Conservation (phyloP, 164 flowering plant species). For the Umbilicus rupestris region DNA sequence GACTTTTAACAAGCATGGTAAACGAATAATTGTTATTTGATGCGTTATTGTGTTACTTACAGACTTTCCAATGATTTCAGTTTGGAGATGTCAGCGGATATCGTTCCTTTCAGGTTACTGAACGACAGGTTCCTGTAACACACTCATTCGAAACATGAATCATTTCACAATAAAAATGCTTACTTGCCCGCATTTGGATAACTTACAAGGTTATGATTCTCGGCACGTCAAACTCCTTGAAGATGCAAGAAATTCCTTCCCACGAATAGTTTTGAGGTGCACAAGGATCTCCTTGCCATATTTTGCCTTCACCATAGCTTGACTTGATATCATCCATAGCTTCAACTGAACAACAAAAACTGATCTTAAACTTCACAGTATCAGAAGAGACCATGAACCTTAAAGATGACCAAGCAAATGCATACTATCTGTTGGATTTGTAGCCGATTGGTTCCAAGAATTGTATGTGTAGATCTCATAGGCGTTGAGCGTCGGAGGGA, state of each 20-base stretch:
- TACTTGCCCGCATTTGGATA: not conserved
- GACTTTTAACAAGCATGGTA: not conserved
- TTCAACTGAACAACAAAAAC: slow-evolving; percentile 7
- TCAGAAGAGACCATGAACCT: not conserved
- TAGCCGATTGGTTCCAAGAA: not conserved
- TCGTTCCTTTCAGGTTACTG: not conserved
- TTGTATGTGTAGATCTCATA: slow-evolving; percentile 3
- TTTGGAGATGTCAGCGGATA: not conserved
- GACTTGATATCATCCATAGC: slow-evolving; percentile 9
- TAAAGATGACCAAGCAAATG: not conserved
- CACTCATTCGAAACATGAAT: not conserved
- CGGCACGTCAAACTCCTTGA: not conserved
- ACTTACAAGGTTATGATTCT: not conserved
- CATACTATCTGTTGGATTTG: slow-evolving; percentile 1
- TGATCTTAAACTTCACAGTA: not conserved
- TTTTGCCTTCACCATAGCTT: slow-evolving; percentile 1
- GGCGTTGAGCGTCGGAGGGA: slow-evolving; percentile 5
- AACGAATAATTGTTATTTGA: not conserved
- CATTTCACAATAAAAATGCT: not conserved
- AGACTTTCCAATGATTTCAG: not conserved
- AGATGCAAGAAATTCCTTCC: slow-evolving; percentile 8
- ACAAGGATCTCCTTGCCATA: slow-evolving; percentile 12
- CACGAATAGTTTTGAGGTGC: slow-evolving; percentile 6
- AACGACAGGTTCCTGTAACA: not conserved
- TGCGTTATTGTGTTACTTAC: not conserved